Evolutionary conservation across 257 asterid genomes (phyloP).

Genomic region (Osmanthus fragrans): DNA sequence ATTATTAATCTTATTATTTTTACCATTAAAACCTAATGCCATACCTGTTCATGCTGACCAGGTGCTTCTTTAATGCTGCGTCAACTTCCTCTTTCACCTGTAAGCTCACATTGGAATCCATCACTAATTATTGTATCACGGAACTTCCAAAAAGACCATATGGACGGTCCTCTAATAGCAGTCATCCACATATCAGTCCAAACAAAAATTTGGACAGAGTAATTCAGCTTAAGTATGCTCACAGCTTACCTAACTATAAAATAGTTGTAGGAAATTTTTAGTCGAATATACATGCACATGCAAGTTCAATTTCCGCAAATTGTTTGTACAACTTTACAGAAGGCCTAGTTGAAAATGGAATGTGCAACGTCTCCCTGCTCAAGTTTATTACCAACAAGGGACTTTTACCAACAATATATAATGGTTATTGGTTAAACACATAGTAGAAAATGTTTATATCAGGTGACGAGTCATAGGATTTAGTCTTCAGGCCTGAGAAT

Average conservation of each 20-base stretch:
- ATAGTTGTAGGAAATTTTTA: not conserved
- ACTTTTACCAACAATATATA: not conserved
- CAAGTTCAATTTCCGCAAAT: not conserved
- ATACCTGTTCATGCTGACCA: conserved; percentile 63
- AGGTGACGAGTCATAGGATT: too few relatives aligned
- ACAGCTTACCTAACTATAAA: not conserved
- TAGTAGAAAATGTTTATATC: too few relatives aligned
- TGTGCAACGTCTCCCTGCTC: not conserved
- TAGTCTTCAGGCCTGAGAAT: too few relatives aligned
- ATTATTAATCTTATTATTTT: conserved; percentile 3
- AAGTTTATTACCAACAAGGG: not conserved
- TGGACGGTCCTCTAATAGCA: not conserved
- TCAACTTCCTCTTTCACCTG: conserved; percentile 98
- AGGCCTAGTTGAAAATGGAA: not conserved
- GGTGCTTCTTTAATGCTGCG: conserved; percentile 67
- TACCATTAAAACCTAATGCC: not conserved
- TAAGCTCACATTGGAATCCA: conserved; percentile 29
- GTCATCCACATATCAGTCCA: not conserved
- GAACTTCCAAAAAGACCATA: conserved; percentile 6
- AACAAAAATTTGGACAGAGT: not conserved
- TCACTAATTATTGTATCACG: conserved; percentile 18
- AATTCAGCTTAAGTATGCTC: not conserved
- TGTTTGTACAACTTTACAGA: not conserved
- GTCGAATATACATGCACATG: not conserved
- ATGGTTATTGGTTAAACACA: too few relatives aligned